Conservation (phyloP, 2,329 filamentous ascomycete genomes). For the Alternaria gaisen region DNA sequence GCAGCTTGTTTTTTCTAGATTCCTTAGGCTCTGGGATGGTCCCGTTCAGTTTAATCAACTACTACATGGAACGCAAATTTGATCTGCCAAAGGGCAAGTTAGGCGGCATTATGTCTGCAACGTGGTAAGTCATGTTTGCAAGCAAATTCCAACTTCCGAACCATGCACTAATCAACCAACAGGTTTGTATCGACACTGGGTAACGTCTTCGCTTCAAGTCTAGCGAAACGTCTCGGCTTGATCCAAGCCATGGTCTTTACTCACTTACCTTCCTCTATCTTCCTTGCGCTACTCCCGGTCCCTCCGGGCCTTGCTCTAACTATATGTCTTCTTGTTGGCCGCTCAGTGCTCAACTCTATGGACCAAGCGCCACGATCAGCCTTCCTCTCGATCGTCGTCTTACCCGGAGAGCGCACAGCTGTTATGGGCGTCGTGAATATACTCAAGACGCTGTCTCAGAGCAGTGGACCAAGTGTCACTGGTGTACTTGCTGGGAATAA, state of each 20-base stretch:
- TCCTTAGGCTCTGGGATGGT: constrained; percentile 76
- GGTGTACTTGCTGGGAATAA: constrained; percentile 46
- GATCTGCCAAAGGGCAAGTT: constrained; percentile 61
- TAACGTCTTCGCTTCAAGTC: constrained; percentile 49
- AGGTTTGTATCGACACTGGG: constrained; percentile 45
- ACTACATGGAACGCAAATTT: constrained; percentile 68
- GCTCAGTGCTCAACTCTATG: constrained; percentile 48
- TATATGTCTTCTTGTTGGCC: constrained; percentile 42
- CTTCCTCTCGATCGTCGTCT: constrained; percentile 46
- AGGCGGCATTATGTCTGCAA: constrained; percentile 63
- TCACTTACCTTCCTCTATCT: constrained; percentile 48
- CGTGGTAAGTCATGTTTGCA: constrained; percentile 37
- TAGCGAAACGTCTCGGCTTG: constrained; percentile 69
- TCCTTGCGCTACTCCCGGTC: constrained; percentile 44
- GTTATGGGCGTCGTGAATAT: constrained; percentile 54
- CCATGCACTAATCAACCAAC: neutral
- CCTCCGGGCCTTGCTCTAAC: constrained; percentile 37
- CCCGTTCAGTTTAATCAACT: constrained; percentile 58
- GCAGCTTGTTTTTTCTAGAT: constrained; percentile 73
- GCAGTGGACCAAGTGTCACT: constrained; percentile 46
- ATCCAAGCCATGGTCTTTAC: constrained; percentile 56
- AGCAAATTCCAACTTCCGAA: too few relatives aligned
- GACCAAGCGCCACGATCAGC: constrained; percentile 51
- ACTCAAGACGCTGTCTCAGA: constrained; percentile 49
- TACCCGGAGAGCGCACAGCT: constrained; percentile 48